Conservation (phyloP, 192 early-diverging fungal species). For the Linnemannia hyalina region DNA sequence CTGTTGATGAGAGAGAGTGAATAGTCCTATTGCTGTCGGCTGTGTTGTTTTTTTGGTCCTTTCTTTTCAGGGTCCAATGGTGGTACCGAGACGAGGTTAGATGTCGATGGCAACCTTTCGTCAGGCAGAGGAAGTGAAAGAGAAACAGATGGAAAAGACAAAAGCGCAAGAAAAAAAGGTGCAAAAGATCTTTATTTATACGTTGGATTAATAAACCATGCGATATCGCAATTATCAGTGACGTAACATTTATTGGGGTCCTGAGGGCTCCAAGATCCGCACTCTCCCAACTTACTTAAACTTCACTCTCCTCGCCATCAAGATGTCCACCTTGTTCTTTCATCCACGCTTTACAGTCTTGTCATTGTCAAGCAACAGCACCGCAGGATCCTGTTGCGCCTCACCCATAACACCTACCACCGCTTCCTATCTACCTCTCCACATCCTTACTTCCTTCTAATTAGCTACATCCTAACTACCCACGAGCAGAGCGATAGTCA, state of each 20-base stretch:
- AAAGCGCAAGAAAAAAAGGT: background rate
- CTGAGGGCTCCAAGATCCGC: too few species aligned
- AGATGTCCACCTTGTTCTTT: background rate
- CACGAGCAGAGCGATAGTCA: background rate
- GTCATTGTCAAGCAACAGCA: background rate
- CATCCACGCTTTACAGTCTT: background rate
- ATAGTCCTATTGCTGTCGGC: background rate
- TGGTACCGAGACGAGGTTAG: background rate
- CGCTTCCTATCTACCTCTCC: background rate
- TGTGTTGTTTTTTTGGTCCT: background rate
- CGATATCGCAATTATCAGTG: background rate
- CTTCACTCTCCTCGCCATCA: background rate
- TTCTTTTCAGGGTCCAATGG: constrained; percentile 1
- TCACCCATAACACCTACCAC: too few species aligned
- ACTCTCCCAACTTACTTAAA: too few species aligned
- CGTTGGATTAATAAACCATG: background rate
- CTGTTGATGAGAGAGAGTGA: background rate
- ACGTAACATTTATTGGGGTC: background rate
- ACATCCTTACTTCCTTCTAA: background rate
- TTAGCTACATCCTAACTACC: background rate
- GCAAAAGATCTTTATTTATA: background rate
- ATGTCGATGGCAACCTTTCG: background rate
- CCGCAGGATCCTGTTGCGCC: too few species aligned
- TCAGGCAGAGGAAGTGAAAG: background rate
- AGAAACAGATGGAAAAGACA: background rate